These are phyloP conservation scores for Aquilaria sinensis DNA, from an alignment of 345 rosid species.

Conservation along the genomic window DNA sequence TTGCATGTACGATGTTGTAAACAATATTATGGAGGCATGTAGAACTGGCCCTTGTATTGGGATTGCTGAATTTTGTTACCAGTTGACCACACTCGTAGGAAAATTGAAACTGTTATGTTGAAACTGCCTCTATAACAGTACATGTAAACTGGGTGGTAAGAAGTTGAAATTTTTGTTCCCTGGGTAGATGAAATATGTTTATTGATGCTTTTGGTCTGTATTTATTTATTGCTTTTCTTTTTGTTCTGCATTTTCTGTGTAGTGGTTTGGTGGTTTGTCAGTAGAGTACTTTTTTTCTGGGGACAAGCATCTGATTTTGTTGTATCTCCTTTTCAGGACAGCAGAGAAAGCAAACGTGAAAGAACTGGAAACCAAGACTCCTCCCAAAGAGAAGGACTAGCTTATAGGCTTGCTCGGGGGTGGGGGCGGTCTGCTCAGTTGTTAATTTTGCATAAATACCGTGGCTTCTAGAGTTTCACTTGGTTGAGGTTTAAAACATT, in stretches of 20 bases:
- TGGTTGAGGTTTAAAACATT: too few relatives aligned
- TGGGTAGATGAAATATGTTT: too few relatives aligned
- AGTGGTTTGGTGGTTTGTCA: background rate
- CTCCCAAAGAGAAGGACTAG: constrained; percentile 54
- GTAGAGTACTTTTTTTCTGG: background rate
- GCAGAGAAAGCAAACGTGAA: constrained; percentile 56
- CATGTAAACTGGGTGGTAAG: background rate
- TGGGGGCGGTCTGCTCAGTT: background rate
- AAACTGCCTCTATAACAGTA: too few relatives aligned
- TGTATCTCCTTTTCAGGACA: constrained; percentile 41
- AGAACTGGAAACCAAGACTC: constrained; percentile 63
- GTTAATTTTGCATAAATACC: background rate
- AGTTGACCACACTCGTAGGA: too few relatives aligned
- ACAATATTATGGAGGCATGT: too few relatives aligned
- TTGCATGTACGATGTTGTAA: too few relatives aligned
- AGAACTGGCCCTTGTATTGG: too few relatives aligned
- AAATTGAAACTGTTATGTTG: too few relatives aligned
- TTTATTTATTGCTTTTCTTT: background rate
- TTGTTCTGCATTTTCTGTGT: background rate
- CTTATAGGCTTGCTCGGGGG: background rate
- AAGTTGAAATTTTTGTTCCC: too few relatives aligned
- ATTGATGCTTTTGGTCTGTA: background rate
- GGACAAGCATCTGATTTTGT: constrained; percentile 4
- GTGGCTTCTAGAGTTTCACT: too few relatives aligned
- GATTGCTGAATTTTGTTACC: too few relatives aligned